Evolutionary conservation across 768 basidiomycete genomes (phyloP), one percentile per base, ranked within the genome.

Genomic region (Ephemerocybe angulata): DNA sequence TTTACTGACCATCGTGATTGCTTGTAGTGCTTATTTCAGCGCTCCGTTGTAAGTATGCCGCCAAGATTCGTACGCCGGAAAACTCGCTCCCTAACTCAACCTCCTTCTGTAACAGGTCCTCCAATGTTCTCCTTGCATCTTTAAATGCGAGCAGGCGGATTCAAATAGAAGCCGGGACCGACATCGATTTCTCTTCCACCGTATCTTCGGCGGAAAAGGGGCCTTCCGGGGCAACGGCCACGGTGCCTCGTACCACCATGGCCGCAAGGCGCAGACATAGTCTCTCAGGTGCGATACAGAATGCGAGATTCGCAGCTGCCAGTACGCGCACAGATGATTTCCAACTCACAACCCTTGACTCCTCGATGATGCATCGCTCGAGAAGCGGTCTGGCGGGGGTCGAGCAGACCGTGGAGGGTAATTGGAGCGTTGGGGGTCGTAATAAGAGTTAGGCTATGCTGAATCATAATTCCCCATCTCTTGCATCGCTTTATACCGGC

Each of bases 371-470:
- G 17, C 33, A 8, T 17, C 33, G 33, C 33, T 35, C 33, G 8
- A 35, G 33, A 35, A 17, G 17, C 33, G 33, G 17, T 35, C 17
- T 8, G 33, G 8, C 33, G 33, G 33, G 17, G 33, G 33, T n/a
- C n/a, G n/a, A 17, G 33, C 33, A 35, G 33, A 35, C 8, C 33
- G 17, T 35, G 17, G 33, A 35, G 8, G 33, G 33, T n/a, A n/a
- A n/a, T n/a, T 35, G 33, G 33, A 35, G 17, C 8, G 33, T 8
- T 35, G 33, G 33, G 33, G 33, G 8, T 35, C 33, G 8, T 35
- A 35, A 8, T 8, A 35, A 17, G 17, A 17, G 17, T 8, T 55
- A 53, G 12, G 56, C 67, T 5, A 70, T 67, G 10, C 66, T 65
- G 21, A 65, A 67, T 19, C 72, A 57, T 2, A n/a, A n/a, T n/a